Evolutionary conservation across 352 stramenopile species (phyloP).

Genomic region (Pythium aphanidermatum): DNA sequence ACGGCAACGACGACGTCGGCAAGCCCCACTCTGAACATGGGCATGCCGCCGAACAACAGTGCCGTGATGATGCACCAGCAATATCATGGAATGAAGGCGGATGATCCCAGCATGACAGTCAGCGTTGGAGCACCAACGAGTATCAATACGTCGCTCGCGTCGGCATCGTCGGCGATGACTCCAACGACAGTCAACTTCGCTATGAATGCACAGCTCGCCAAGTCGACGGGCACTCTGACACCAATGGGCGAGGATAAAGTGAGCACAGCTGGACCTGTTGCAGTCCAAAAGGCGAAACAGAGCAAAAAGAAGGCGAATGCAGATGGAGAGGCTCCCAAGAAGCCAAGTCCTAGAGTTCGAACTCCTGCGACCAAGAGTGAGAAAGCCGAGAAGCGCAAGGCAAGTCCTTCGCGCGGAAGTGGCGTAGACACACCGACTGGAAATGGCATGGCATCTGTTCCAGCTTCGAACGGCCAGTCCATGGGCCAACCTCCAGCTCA

Average conservation of each 20-base stretch:
- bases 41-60: not conserved
- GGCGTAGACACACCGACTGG: not conserved
- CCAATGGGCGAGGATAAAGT: conserved; percentile 23
- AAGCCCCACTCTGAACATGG: not conserved
- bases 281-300: conserved; percentile 19
- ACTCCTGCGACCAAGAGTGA: conserved; percentile 13
- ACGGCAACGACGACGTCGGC: not conserved
- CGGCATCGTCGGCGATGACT: conserved; percentile 14
- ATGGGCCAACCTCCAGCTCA: not conserved
- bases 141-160: conserved; percentile 6
- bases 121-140: not conserved
- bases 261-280: conserved; percentile 4
- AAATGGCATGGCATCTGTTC: not conserved
- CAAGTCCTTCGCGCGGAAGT: conserved; percentile 7
- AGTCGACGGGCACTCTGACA: conserved; percentile 17
- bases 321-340: conserved; percentile 19
- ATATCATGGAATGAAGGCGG: not conserved
- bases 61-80: not conserved
- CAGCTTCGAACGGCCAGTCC: not conserved
- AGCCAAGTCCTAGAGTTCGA: conserved; percentile 26
- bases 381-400: conserved; percentile 22
- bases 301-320: conserved; percentile 19
- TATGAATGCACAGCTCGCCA: conserved; percentile 8
- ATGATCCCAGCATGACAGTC: not conserved
- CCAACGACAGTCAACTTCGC: conserved; percentile 20